Base-by-base conservation (phyloP, 805 yeast genomes). In the Priceomyces carsonii region DNA sequence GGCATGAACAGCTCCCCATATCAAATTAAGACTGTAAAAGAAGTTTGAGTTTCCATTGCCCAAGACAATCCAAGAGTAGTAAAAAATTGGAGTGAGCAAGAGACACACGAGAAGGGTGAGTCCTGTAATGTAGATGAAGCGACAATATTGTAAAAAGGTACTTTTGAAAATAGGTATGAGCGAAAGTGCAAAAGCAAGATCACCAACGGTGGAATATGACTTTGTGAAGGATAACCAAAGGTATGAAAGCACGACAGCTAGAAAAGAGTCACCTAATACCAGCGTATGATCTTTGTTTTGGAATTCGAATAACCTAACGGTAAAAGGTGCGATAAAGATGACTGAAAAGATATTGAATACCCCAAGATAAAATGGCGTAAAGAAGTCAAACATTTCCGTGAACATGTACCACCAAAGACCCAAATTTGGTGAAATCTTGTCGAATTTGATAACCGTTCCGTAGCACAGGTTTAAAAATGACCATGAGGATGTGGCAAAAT, bases 341-440 rank as follows among this genome's bases (percentile, higher is more conserved):
- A 79, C 66, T 10, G 80, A 61, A 60, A 81, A 88, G 29, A 90
- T 51, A 51, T 89, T 90, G 77, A 90, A 93, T 14, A 89, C 82
- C 8, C 88, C 80, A 25, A 82, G 64, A 68, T 85, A 93, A 52
- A 93, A 89, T 14, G 86, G 80, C 18, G 82, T 74, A 70, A 91
- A 93, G 54, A 80, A 85, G 36, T 84, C 93, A 62, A 93, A 93
- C 79, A 93, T 85, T 60, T 93, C 99, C 26, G 91, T 85, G 68
- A 93, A 93, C 50, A 90, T 80, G 65, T 93, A 93, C 99, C 99
- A 93, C 99, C 99, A 93, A 14, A 93, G 67, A 0, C 99, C 99
- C 45, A 93, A 59, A 60, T 93, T 93, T 18, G 99, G 99, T 4
- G 81, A 71, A 42, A 89, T 77, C 44, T 87, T 90, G 24, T 71